Evolutionary conservation across 495 filamentous ascomycete genomes (phyloP).

Genomic region (Hypoxylon intermedium): DNA sequence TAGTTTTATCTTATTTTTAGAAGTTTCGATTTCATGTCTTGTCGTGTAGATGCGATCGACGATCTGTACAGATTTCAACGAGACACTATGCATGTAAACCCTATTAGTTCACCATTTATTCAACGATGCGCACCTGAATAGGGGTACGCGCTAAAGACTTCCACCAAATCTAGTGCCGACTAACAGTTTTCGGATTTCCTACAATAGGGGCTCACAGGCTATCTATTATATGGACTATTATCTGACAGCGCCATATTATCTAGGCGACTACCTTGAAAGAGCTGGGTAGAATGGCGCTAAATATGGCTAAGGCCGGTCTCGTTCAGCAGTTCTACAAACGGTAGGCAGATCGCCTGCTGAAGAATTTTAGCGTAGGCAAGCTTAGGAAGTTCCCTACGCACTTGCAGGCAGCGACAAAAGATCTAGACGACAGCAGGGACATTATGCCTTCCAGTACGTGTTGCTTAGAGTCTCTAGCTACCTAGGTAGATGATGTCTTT

Average conservation of each 20-base stretch:
- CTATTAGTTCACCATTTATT: background rate
- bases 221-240: too few relatives aligned
- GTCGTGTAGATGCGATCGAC: too few relatives aligned
- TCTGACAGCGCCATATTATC: conserved; percentile 37
- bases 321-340: conserved; percentile 44
- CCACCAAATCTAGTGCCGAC: too few relatives aligned
- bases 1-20: too few relatives aligned
- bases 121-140: background rate
- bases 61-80: too few relatives aligned
- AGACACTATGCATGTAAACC: background rate
- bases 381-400: conserved; percentile 46
- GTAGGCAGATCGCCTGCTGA: conserved; percentile 43
- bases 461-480: too few relatives aligned
- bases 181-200: too few relatives aligned
- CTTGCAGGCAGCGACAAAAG: conserved; percentile 45
- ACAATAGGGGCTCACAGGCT: too few relatives aligned
- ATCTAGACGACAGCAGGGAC: conserved; percentile 47
- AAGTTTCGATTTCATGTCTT: too few relatives aligned
- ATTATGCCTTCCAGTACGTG: conserved; percentile 47
- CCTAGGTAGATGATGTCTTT: too few relatives aligned
- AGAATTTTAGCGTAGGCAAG: conserved; percentile 42
- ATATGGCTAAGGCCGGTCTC: conserved; percentile 33
- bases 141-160: too few relatives aligned
- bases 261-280: conserved; percentile 40
- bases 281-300: conserved; percentile 33